Conservation (phyloP, 257 asterid genomes). For the Catharanthus roseus region DNA sequence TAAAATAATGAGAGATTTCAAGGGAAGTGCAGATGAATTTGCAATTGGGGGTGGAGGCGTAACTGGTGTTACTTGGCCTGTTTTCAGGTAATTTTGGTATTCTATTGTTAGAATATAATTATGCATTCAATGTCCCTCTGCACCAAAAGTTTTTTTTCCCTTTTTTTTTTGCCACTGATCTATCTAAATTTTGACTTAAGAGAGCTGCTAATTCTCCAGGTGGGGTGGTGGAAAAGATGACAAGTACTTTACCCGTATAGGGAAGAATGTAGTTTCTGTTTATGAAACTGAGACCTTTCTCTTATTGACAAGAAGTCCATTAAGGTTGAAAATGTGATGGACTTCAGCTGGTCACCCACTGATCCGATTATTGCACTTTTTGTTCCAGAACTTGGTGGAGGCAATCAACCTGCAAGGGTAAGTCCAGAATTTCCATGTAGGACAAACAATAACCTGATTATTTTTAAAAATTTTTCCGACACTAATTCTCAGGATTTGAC, state of each 20-base stretch:
- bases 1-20: constrained; percentile 83
- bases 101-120: not conserved
- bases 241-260: constrained; percentile 83
- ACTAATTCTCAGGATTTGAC: not conserved
- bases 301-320: constrained; percentile 87
- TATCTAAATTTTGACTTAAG: not conserved
- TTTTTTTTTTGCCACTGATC: not conserved
- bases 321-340: constrained; percentile 81
- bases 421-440: constrained; percentile 11
- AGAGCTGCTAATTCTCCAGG: constrained; percentile 30
- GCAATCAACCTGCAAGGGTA: constrained; percentile 97
- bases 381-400: constrained; percentile 95
- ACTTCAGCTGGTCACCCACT: constrained; percentile 91
- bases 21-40: constrained; percentile 93
- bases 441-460: not conserved
- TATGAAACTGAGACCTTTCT: constrained; percentile 79
- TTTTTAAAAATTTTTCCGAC: not conserved
- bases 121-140: too few species aligned
- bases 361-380: constrained; percentile 83
- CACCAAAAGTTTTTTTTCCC: not conserved
- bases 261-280: constrained; percentile 73
- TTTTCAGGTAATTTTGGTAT: constrained; percentile 52
- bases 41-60: constrained; percentile 94
- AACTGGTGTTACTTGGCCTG: constrained; percentile 96
- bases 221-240: constrained; percentile 95